phyloP scores from a whole-genome alignment of 2,329 filamentous ascomycete genomes.

The Aspergillus jensenii region DNA sequence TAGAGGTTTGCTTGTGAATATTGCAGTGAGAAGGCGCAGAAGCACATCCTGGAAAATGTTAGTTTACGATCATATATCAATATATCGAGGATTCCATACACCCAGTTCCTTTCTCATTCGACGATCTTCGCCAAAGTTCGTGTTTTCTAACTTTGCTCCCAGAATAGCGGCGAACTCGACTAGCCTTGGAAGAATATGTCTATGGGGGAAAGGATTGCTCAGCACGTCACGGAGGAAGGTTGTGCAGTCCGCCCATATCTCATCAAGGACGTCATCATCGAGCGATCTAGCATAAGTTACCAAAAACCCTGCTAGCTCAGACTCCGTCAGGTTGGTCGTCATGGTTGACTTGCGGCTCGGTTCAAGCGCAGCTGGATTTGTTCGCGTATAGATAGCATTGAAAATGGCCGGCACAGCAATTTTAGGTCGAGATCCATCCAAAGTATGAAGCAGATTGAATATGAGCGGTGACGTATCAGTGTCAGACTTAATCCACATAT shows the following conservation, averaged over 20 bases:
- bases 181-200: constrained; percentile 81
- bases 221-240: constrained; percentile 86
- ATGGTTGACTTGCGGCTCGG: constrained; percentile 79
- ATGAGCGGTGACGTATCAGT: constrained; percentile 62
- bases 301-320: constrained; percentile 82
- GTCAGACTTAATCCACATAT: constrained; percentile 68
- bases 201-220: constrained; percentile 89
- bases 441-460: constrained; percentile 82
- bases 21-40: constrained; percentile 81
- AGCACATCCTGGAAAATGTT: constrained; percentile 71
- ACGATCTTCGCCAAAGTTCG: constrained; percentile 90
- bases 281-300: constrained; percentile 86
- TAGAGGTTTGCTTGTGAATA: constrained; percentile 85
- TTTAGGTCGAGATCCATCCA: constrained; percentile 87
- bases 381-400: constrained; percentile 93
- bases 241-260: constrained; percentile 95
- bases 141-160: constrained; percentile 95
- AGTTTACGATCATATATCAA: constrained; percentile 10
- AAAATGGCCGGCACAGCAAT: constrained; percentile 92
- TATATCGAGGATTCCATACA: constrained; percentile 52
- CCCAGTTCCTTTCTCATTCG: constrained; percentile 89
- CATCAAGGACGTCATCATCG: constrained; percentile 96
- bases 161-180: constrained; percentile 87
- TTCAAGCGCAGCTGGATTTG: constrained; percentile 78
- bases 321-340: constrained; percentile 79